Evolutionary conservation across 177 flowering plant genomes (phyloP), one percentile per base, ranked within the genome.

Genomic region (Vitis hybrid): DNA sequence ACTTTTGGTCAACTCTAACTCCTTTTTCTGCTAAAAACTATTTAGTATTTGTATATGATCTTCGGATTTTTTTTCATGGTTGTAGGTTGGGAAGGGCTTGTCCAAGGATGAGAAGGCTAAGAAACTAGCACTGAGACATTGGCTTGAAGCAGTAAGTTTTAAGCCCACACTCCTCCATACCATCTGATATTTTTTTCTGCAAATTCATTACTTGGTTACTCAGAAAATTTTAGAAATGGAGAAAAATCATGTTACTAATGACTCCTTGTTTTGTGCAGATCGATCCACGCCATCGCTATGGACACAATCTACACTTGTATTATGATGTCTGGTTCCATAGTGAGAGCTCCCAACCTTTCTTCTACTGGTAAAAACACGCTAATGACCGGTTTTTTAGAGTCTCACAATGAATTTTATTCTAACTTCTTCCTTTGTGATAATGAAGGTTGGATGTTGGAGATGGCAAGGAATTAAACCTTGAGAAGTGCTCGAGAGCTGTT

Each of bases 251-350:
- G 22, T 14, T 49, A 15, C 19, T n/a, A 16, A 14, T 74, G 19
- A 10, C 39, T 62, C 10, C 52, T 5, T 73, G 19, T 56, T 0
- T 60, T 70, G 3, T 19, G 11, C 77, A 88, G 89, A 86, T 88
- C 69, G 91, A 88, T 69, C 88, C 91, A n/a, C 83, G 84, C n/a
- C 88, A 86, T 76, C 84, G 90, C 10, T 88, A 86, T 70, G 91
- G 91, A 18, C 85, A 86, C 68, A 88, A 88, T 66, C 67, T 88
- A 3, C 87, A 86, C 70, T 64, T 82, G 19, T 86, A 88, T 65
- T 86, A 88, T 51, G 82, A 79, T 63, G 29, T 80, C 3, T 86
- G 88, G 90, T 79, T 82, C 33, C 66, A 62, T 2, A 79, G 86
- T 33, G 78, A 74, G 62, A 86, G 85, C 71, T 12, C 64, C 26